These are phyloP conservation scores for Gnomoniopsis smithogilvyi DNA, from an alignment of 2,329 filamentous ascomycete genomes.

Conservation along the genomic window DNA sequence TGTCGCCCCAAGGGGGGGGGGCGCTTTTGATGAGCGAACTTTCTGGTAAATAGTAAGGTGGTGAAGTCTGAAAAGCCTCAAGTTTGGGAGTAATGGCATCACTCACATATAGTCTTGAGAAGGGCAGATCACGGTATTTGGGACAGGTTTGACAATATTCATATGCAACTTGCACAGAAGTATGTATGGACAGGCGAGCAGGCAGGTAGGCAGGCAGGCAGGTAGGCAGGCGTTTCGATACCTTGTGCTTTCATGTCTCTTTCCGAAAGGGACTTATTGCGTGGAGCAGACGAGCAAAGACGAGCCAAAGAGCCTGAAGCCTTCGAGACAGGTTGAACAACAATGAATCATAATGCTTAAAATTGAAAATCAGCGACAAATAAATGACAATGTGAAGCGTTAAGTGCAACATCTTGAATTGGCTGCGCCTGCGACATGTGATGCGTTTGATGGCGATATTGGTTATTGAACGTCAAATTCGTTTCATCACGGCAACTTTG, in stretches of 20 bases:
- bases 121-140: neutral
- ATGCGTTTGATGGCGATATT: no score
- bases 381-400: neutral
- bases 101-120: neutral
- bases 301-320: neutral
- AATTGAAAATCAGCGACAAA: neutral
- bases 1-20: neutral
- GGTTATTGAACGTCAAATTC: no score
- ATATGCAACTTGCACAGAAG: neutral
- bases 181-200: neutral
- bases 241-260: neutral
- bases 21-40: neutral
- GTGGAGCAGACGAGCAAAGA: neutral
- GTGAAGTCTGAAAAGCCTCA: neutral
- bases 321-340: neutral
- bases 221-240: constrained; percentile 4
- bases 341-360: neutral
- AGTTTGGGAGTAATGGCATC: neutral
- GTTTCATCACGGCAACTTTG: no score
- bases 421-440: no score
- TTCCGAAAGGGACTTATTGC: neutral
- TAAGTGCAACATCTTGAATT: neutral
- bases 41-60: neutral
- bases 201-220: neutral
- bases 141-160: neutral